Evolutionary conservation across 495 filamentous ascomycete genomes (phyloP).

Genomic region (Endocarpon pusillum): DNA sequence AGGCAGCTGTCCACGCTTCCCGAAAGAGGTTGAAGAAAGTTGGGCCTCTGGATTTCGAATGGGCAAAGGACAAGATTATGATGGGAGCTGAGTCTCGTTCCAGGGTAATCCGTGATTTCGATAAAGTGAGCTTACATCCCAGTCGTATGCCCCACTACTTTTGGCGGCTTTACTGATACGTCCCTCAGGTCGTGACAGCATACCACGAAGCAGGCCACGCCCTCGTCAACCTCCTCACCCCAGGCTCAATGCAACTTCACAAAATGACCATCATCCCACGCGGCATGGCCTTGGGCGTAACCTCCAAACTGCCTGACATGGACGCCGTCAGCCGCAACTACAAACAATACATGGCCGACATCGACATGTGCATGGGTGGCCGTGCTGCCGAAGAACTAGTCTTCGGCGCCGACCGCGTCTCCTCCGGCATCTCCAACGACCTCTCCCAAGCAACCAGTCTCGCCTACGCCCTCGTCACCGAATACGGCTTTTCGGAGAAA

Average conservation of each 20-base stretch:
- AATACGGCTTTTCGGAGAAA: conserved; percentile 71
- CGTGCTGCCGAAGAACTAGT: conserved; percentile 90
- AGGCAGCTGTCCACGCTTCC: conserved; percentile 82
- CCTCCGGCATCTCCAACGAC: conserved; percentile 72
- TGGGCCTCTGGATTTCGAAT: conserved; percentile 69
- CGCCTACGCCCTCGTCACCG: conserved; percentile 73
- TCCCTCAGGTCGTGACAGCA: conserved; percentile 75
- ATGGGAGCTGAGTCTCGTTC: conserved; percentile 87
- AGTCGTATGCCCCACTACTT: too few relatives aligned
- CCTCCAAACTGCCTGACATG: conserved; percentile 70
- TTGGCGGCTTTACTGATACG: too few relatives aligned
- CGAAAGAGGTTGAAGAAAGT: conserved; percentile 60
- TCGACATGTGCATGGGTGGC: conserved; percentile 76
- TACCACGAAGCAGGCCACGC: conserved; percentile 97
- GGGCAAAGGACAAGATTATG: conserved; percentile 95
- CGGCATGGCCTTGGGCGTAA: conserved; percentile 70
- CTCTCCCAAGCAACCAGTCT: conserved; percentile 60
- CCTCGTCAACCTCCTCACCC: conserved; percentile 67
- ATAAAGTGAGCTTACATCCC: too few relatives aligned
- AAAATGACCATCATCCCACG: conserved; percentile 94
- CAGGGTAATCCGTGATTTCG: conserved; percentile 74
- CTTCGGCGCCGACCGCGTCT: conserved; percentile 74
- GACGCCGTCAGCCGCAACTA: conserved; percentile 70
- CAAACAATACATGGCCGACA: conserved; percentile 46
- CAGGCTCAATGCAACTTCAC: conserved; percentile 58